phyloP scores from a whole-genome alignment of 345 rosid species.

The Abelmoschus esculentus region DNA sequence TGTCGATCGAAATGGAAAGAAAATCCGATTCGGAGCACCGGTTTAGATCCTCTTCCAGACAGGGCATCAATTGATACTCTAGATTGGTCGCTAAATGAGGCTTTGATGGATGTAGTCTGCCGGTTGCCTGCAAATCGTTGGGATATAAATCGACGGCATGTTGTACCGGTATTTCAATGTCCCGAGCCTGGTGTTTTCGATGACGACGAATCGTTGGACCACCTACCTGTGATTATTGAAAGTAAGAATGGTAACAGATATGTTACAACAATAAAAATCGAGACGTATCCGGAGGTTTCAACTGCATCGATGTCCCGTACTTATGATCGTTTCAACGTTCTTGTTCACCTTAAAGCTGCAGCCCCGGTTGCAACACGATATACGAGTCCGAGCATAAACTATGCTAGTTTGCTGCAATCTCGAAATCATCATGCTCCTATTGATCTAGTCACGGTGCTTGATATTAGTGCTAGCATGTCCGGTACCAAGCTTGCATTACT shows the following conservation, averaged over 20 bases:
- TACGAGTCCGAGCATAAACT: constrained; percentile 18
- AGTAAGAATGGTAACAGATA: constrained; percentile 20
- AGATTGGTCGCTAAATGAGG: constrained; percentile 46
- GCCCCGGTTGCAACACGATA: constrained; percentile 29
- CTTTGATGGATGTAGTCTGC: constrained; percentile 43
- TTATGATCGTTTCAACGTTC: constrained; percentile 53
- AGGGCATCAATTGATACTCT: constrained; percentile 30
- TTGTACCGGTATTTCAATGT: constrained; percentile 44
- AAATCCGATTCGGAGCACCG: constrained; percentile 67
- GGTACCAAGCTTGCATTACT: constrained; percentile 93
- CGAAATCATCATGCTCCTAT: constrained; percentile 61
- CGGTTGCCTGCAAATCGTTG: constrained; percentile 50
- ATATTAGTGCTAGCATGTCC: constrained; percentile 97
- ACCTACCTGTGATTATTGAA: constrained; percentile 33
- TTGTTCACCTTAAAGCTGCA: constrained; percentile 79
- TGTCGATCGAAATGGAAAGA: constrained; percentile 92
- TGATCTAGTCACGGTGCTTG: constrained; percentile 90
- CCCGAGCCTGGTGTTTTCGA: constrained; percentile 63
- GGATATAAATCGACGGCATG: constrained; percentile 40
- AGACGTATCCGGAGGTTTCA: constrained; percentile 66
- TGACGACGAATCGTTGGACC: constrained; percentile 71
- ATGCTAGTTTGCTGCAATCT: constrained; percentile 30
- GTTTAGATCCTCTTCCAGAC: constrained; percentile 32
- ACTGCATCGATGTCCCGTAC: constrained; percentile 41
- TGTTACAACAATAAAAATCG: constrained; percentile 45